Base-by-base conservation (phyloP, 78 protist genomes). In the Dictyostelium purpureum region DNA sequence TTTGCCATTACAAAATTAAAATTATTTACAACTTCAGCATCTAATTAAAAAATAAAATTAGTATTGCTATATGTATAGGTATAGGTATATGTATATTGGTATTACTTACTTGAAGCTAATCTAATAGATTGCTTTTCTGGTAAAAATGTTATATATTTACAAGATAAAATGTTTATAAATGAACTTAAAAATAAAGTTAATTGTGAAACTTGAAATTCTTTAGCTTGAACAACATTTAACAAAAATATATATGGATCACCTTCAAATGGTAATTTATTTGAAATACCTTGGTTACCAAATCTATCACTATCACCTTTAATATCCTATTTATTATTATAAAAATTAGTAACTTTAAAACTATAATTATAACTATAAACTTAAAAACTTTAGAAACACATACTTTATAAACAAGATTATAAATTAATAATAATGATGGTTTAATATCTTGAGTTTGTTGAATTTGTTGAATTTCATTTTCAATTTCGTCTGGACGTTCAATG, bases 11-110 rank as follows among this genome's bases (percentile, higher is more conserved):
- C 42, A 31, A 54, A 42, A 57, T 71, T 83, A 47, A 70, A 83
- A 18, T 24, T 40, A 83, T 83, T 83, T 67, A 70, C n/a, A 28
- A 83, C 69, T 70, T 40, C 11, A n/a, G 71, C 9, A 43, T 83
- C 90, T 81, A 24, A 10, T 26, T 61, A n/a, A 6, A 19, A 63
- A 75, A 38, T 24, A 38, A 24, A 9, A 70, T 21, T 70, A 24
- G 2, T 7, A 45, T 38, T 40, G 24, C 12, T 61, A 61, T 19
- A 61, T 31, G 4, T 31, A 61, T 31, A 28, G 35, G 0, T 61
- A 77, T 38, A 61, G 24, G 10, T n/a, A n/a, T n/a, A n/a, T n/a
- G n/a, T 11, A 57, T 21, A 57, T 24, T 4, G 26, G 26, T 24
- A 26, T 26, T 61, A 63, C 71, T 28, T 63, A 63, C 71, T 63